These are phyloP conservation scores for Clitopilus hobsonii DNA, from an alignment of 768 basidiomycete genomes.

Conservation along the genomic window DNA sequence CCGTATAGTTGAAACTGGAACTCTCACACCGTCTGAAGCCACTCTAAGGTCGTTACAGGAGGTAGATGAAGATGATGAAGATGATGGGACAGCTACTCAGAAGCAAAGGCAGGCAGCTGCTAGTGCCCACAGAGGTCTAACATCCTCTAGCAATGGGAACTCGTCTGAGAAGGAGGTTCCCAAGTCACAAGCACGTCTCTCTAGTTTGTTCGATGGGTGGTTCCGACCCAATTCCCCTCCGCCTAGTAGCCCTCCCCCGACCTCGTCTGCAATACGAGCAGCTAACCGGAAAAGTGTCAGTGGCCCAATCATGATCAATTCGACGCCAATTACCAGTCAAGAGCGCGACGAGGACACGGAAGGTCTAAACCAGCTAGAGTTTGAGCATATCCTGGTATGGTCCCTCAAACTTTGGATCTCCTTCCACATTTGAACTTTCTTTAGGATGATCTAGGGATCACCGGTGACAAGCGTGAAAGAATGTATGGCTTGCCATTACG, in stretches of 20 bases:
- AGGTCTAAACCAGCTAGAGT: conserved; percentile 40
- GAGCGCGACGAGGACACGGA: conserved; percentile 22
- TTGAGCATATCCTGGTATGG: conserved; percentile 70
- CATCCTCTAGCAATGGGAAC: neutral
- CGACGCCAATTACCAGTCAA: conserved; percentile 27
- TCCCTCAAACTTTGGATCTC: neutral
- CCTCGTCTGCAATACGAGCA: conserved; percentile 24
- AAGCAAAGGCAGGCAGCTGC: conserved; percentile 14
- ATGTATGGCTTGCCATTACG: conserved; percentile 59
- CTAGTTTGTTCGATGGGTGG: conserved; percentile 67
- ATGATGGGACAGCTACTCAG: conserved; percentile 62
- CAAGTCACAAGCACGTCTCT: conserved; percentile 31
- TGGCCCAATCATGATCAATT: conserved; percentile 60
- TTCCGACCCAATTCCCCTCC: conserved; percentile 36
- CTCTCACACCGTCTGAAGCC: conserved; percentile 45
- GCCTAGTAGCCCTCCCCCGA: conserved; percentile 28
- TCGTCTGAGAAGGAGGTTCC: neutral
- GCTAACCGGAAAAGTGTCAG: conserved; percentile 62
- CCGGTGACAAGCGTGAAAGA: conserved; percentile 58
- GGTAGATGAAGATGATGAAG: conserved; percentile 35
- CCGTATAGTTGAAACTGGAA: conserved; percentile 40
- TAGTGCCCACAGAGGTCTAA: conserved; percentile 4
- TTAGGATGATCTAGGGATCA: conserved; percentile 73
- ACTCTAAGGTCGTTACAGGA: conserved; percentile 49
- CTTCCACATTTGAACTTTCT: conserved; percentile 6